Evolutionary conservation across 2,329 filamentous ascomycete species (phyloP).

Genomic region (Aschersonia sp.): DNA sequence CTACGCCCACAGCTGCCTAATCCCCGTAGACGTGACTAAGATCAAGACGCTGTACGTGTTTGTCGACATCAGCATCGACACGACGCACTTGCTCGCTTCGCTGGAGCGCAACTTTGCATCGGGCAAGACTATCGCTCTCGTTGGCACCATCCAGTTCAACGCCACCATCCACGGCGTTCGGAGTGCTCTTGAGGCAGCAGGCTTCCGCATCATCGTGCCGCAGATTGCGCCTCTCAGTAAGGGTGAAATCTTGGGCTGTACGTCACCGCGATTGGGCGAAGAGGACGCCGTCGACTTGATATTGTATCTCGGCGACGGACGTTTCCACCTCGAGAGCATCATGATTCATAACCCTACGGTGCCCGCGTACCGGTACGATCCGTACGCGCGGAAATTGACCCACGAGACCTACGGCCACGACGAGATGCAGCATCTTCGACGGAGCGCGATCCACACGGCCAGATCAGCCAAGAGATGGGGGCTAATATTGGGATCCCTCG

Average conservation of each 20-base stretch:
- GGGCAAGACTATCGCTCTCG: constrained; percentile 79
- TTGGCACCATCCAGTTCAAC: constrained; percentile 98
- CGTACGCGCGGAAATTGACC: constrained; percentile 83
- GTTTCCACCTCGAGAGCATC: constrained; percentile 93
- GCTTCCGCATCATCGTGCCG: constrained; percentile 74
- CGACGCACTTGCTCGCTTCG: constrained; percentile 70
- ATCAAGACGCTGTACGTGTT: constrained; percentile 98
- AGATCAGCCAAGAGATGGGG: constrained; percentile 80
- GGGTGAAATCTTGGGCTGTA: constrained; percentile 95
- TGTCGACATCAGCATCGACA: constrained; percentile 94
- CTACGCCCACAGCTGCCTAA: constrained; percentile 93
- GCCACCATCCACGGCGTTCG: constrained; percentile 83
- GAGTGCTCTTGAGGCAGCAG: constrained; percentile 63
- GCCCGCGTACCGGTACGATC: constrained; percentile 91
- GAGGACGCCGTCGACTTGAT: constrained; percentile 57
- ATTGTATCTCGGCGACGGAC: constrained; percentile 79
- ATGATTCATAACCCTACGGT: constrained; percentile 96
- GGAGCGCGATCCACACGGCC: constrained; percentile 62
- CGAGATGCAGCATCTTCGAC: constrained; percentile 73
- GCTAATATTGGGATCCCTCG: constrained; percentile 81
- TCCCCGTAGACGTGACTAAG: constrained; percentile 89
- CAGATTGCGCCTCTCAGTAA: constrained; percentile 89
- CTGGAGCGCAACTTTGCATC: constrained; percentile 76
- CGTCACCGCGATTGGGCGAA: constrained; percentile 57
- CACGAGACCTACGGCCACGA: constrained; percentile 85